Evolutionary conservation across 2,329 filamentous ascomycete species (phyloP).

Genomic region (Pseudogymnoascus sp.): DNA sequence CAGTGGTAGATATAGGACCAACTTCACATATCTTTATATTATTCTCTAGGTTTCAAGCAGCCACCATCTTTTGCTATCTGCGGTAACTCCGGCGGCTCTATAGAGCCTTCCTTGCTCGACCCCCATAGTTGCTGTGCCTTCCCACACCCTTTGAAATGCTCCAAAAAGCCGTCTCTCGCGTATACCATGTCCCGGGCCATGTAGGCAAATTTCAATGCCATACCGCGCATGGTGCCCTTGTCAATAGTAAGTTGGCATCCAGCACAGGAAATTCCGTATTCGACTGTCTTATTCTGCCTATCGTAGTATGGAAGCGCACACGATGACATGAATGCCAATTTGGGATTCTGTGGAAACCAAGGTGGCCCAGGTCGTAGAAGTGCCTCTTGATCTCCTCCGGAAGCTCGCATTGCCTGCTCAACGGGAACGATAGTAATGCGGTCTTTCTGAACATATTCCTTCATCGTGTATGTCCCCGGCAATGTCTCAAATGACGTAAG

Average conservation of each 20-base stretch:
- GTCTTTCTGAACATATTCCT: not conserved
- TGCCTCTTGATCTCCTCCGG: no score
- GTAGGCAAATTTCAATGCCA: not conserved
- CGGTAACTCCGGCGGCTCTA: not conserved
- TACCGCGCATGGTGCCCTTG: not conserved
- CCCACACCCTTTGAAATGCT: not conserved
- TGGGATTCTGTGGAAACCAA: not conserved
- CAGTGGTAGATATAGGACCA: not conserved
- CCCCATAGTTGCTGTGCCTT: not conserved
- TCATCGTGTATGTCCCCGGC: not conserved
- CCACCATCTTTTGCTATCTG: not conserved
- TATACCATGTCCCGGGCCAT: not conserved
- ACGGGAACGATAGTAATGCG: not conserved
- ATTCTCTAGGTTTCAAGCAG: not conserved
- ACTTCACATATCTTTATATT: not conserved
- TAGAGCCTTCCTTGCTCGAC: not conserved
- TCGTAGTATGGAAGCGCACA: not conserved
- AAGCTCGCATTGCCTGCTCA: not conserved
- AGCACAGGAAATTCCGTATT: not conserved
- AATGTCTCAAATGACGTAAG: not conserved
- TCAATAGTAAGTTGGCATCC: not conserved
- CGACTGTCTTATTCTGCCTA: not conserved
- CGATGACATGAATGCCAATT: not conserved
- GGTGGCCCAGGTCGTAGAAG: not conserved
- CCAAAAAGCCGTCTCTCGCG: not conserved